A percentile compares a stretch with the other conserved stretches of the same genome.
Conservation (phyloP, 208 protist genomes). For the Crithidia thermophila region DNA sequence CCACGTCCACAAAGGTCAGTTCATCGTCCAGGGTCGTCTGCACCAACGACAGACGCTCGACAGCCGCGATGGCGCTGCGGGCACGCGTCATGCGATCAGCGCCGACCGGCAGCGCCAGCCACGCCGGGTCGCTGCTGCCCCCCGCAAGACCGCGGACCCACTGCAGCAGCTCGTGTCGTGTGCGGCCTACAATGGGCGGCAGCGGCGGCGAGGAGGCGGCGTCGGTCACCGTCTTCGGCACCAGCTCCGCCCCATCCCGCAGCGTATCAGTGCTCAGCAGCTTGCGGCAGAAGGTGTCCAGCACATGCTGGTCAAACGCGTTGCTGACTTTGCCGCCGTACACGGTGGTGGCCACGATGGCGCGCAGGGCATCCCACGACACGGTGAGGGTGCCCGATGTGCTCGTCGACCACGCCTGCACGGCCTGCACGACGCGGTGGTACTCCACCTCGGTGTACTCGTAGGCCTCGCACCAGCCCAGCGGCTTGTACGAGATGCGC, state of each 20-base stretch:
- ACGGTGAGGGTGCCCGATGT: conserved; percentile 63
- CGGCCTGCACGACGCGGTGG: conserved; percentile 87
- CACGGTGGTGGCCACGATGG: conserved; percentile 92
- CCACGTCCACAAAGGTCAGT: conserved; percentile 17
- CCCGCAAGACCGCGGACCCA: conserved; percentile 92
- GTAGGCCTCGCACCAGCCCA: conserved; percentile 98
- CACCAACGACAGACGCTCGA: conserved; percentile 76
- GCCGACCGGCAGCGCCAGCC: conserved; percentile 94
- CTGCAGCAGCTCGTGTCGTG: conserved; percentile 67
- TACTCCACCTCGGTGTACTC: conserved; percentile 99
- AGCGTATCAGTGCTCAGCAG: conserved; percentile 71
- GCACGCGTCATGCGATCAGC: conserved; percentile 84
- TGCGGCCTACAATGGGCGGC: conserved; percentile 30
- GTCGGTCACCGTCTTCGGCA: conserved; percentile 22
- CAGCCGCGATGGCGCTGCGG: conserved; percentile 50
- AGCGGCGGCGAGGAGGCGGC: conserved; percentile 16
- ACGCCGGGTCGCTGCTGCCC: conserved; percentile 71
- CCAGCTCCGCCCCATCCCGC: conserved; percentile 32
- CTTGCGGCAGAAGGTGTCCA: conserved; percentile 91
- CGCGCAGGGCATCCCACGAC: conserved; percentile 95
- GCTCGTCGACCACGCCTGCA: conserved; percentile 85
- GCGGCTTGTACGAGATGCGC: conserved; percentile 95
- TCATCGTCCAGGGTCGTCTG: conserved; percentile 68
- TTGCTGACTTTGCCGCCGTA: conserved; percentile 98
- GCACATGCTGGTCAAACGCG: conserved; percentile 96